Conservation (phyloP, 768 basidiomycete species). For the Xerocomus potaroensis region DNA sequence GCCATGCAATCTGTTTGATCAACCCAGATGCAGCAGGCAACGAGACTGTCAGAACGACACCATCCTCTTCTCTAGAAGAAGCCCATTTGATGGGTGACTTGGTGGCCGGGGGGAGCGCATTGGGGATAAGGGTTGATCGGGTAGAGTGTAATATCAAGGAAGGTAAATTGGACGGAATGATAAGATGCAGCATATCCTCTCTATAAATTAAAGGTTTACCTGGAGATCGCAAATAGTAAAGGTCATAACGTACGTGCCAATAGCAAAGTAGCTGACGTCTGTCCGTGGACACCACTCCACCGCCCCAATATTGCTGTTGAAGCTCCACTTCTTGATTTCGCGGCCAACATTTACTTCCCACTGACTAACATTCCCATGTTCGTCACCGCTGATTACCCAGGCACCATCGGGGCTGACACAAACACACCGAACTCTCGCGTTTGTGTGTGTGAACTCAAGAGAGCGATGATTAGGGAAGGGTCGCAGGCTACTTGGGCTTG, state of each 20-base stretch:
- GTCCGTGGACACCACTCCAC: slow-evolving; percentile 92
- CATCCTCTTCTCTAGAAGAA: slow-evolving; percentile 46
- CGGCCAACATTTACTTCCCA: slow-evolving; percentile 93
- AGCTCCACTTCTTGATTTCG: slow-evolving; percentile 83
- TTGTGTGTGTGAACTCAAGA: slow-evolving; percentile 64
- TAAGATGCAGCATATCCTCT: slow-evolving; percentile 73
- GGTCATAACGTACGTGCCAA: slow-evolving; percentile 61
- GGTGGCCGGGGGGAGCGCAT: slow-evolving; percentile 54
- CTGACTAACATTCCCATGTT: slow-evolving; percentile 76
- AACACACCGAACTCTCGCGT: slow-evolving; percentile 66
- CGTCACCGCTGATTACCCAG: slow-evolving; percentile 92
- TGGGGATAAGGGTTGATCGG: slow-evolving; percentile 56
- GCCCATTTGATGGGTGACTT: slow-evolving; percentile 72
- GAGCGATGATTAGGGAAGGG: slow-evolving; percentile 91
- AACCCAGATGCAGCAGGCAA: slow-evolving; percentile 65
- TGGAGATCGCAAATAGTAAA: slow-evolving; percentile 3
- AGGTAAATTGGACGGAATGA: slow-evolving; percentile 78
- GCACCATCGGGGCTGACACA: slow-evolving; percentile 83
- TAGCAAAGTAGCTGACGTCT: slow-evolving; percentile 75
- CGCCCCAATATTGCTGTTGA: slow-evolving; percentile 74
- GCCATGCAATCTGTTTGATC: slow-evolving; percentile 85
- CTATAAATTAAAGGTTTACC: slow-evolving; percentile 37
- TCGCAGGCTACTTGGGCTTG: slow-evolving; percentile 83
- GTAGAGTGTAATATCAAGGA: slow-evolving; percentile 53
- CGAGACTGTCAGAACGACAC: slow-evolving; percentile 55